Percentiles rank a stretch among this genome's conserved stretches.
Conservation (phyloP, 495 filamentous ascomycete genomes). For the Penicillium canescens region DNA sequence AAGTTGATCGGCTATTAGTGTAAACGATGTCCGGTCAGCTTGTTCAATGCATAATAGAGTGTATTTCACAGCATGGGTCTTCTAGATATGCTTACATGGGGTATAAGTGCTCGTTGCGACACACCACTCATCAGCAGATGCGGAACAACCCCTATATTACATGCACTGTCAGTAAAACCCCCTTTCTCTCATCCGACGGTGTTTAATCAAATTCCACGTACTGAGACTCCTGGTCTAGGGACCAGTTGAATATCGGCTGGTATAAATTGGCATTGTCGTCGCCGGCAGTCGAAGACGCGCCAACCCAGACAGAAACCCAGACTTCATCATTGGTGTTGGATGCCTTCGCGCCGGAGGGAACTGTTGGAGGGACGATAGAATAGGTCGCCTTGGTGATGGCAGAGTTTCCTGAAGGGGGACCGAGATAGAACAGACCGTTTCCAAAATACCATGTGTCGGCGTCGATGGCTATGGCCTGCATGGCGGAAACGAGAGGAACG, state of each 20-base stretch:
- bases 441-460: conserved; percentile 18
- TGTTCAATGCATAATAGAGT: not conserved
- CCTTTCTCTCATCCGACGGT: no score
- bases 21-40: not conserved
- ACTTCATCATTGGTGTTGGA: conserved; percentile 8
- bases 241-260: conserved; percentile 24
- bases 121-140: conserved; percentile 17
- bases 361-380: conserved; percentile 16
- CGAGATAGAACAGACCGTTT: conserved; percentile 17
- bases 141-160: conserved; percentile 12
- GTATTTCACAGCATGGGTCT: no score
- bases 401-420: conserved; percentile 10
- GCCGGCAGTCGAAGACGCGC: conserved; percentile 10
- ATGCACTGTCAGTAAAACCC: no score
- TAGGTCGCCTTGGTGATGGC: conserved; percentile 22
- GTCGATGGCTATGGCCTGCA: conserved; percentile 11
- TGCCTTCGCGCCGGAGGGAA: conserved; percentile 4
- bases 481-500: conserved; percentile 9
- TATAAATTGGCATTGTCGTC: conserved; percentile 11
- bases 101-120: conserved; percentile 20
- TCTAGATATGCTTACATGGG: conserved; percentile 5
- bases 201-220: not conserved
- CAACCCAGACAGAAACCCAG: conserved; percentile 22
- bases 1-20: conserved; percentile 13
- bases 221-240: conserved; percentile 20